These are phyloP conservation scores for Mycothermus thermophilus DNA, from an alignment of 495 filamentous ascomycete species.

Conservation along the genomic window DNA sequence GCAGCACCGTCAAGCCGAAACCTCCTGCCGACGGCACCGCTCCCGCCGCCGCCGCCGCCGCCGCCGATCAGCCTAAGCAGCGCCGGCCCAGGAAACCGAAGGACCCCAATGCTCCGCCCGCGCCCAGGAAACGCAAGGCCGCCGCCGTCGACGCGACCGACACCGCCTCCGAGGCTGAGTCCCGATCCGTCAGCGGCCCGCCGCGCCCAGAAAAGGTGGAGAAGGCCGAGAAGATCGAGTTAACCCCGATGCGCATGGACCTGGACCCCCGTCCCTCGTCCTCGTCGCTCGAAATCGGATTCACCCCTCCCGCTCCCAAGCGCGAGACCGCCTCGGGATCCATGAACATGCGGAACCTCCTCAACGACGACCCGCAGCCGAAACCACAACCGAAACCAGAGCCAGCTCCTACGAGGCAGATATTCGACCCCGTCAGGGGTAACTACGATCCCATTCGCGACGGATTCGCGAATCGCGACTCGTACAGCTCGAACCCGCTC, in stretches of 20 bases:
- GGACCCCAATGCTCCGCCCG: constrained; percentile 41
- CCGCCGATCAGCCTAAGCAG: constrained; percentile 33
- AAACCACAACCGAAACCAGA: constrained; percentile 23
- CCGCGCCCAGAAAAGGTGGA: too few relatives aligned
- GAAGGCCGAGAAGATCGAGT: constrained; percentile 28
- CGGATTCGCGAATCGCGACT: constrained; percentile 32
- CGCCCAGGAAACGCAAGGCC: constrained; percentile 38
- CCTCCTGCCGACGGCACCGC: constrained; percentile 28
- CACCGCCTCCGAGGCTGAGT: constrained; percentile 11
- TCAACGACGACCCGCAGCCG: constrained; percentile 34
- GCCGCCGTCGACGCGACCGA: constrained; percentile 21
- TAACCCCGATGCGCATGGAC: constrained; percentile 21
- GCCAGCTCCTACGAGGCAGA: constrained; percentile 53
- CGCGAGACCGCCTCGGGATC: constrained; percentile 27
- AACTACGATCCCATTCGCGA: constrained; percentile 45
- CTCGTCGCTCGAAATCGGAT: constrained; percentile 8
- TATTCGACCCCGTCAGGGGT: constrained; percentile 76
- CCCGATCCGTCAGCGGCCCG: constrained; percentile 9
- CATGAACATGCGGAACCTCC: constrained; percentile 39
- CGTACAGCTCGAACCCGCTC: constrained; percentile 38
- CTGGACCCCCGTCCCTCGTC: constrained; percentile 16
- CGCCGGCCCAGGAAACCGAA: constrained; percentile 41
- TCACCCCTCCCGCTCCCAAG: constrained; percentile 21
- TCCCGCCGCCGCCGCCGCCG: constrained; percentile 25
- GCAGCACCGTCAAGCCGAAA: constrained; percentile 33